A percentile compares a stretch with the other conserved stretches of the same genome.
Evolutionary conservation across 352 stramenopile species (phyloP).

Genomic region (Pilasporangium apinafurcum): DNA sequence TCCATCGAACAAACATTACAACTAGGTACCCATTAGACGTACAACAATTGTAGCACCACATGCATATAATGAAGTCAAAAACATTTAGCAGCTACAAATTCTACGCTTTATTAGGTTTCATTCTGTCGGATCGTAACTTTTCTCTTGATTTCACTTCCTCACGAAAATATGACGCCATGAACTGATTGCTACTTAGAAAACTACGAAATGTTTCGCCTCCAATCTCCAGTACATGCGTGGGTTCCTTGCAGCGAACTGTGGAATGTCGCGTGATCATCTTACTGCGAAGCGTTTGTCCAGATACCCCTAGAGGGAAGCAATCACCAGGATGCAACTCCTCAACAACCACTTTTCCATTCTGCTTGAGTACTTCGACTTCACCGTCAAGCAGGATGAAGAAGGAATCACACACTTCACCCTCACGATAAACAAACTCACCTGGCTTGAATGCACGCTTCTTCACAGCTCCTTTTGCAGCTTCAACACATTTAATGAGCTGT

Average conservation of each 20-base stretch:
- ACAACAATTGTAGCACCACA: no score
- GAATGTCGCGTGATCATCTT: conserved; percentile 70
- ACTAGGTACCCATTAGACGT: no score
- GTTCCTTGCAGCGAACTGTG: conserved; percentile 61
- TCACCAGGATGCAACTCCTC: conserved; percentile 65
- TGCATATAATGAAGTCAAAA: no score
- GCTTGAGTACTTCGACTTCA: conserved; percentile 63
- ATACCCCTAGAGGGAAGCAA: conserved; percentile 79
- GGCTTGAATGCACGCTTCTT: conserved; percentile 47
- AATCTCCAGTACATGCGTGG: conserved; percentile 72
- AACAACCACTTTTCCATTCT: conserved; percentile 59
- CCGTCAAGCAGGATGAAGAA: conserved; percentile 78
- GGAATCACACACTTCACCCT: conserved; percentile 69
- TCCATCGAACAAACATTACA: conserved; percentile 27
- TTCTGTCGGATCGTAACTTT: conserved; percentile 46
- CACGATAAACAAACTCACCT: conserved; percentile 74
- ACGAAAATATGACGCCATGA: conserved; percentile 72
- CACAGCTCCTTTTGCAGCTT: conserved; percentile 63
- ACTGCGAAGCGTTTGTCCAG: conserved; percentile 49
- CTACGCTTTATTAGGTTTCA: conserved; percentile 13
- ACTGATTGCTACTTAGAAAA: conserved; percentile 80
- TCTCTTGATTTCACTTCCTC: conserved; percentile 67
- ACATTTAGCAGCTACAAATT: no score
- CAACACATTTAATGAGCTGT: conserved; percentile 72
- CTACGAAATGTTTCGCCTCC: conserved; percentile 77